A percentile compares a stretch with the other conserved stretches of the same genome.
Conservation (phyloP, 345 rosid genomes). For the Pugionium cornutum region DNA sequence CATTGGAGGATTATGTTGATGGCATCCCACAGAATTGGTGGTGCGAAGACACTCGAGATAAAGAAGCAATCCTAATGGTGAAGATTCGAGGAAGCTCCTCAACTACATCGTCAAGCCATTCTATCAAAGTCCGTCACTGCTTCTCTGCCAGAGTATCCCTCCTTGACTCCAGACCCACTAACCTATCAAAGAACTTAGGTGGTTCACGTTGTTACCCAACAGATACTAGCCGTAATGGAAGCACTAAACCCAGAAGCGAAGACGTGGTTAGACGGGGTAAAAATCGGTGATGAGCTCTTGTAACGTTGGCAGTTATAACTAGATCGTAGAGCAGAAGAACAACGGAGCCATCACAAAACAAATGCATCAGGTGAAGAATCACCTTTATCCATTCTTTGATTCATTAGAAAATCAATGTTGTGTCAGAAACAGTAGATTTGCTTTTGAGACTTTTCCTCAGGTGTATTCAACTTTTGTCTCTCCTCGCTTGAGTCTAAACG, state of each 20-base stretch:
- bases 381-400: slow-evolving; percentile 30
- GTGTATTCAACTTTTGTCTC: slow-evolving; percentile 20
- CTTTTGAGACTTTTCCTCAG: slow-evolving; percentile 19
- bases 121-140: slow-evolving; percentile 63
- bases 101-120: slow-evolving; percentile 52
- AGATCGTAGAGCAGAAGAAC: slow-evolving; percentile 34
- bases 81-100: slow-evolving; percentile 62
- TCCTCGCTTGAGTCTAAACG: slow-evolving; percentile 13
- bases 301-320: slow-evolving; percentile 30
- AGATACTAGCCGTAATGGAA: slow-evolving; percentile 33
- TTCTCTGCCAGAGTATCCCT: slow-evolving; percentile 55
- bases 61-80: slow-evolving; percentile 66
- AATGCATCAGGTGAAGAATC: slow-evolving; percentile 30
- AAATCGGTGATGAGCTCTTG: slow-evolving; percentile 31
- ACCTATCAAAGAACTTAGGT: slow-evolving; percentile 40
- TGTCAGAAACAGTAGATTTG: slow-evolving; percentile 28
- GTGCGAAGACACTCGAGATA: slow-evolving; percentile 89
- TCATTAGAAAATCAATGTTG: slow-evolving; percentile 27
- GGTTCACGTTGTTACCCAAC: slow-evolving; percentile 39
- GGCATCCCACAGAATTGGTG: slow-evolving; percentile 91
- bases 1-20: slow-evolving; percentile 74
- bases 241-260: slow-evolving; percentile 23
- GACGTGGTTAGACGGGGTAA: slow-evolving; percentile 35
- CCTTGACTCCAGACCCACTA: slow-evolving; percentile 33
- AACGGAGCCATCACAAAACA: slow-evolving; percentile 19